These are phyloP conservation scores for Durusdinium trenchii DNA, from an alignment of 73 alveolate genomes.

Conservation along the genomic window DNA sequence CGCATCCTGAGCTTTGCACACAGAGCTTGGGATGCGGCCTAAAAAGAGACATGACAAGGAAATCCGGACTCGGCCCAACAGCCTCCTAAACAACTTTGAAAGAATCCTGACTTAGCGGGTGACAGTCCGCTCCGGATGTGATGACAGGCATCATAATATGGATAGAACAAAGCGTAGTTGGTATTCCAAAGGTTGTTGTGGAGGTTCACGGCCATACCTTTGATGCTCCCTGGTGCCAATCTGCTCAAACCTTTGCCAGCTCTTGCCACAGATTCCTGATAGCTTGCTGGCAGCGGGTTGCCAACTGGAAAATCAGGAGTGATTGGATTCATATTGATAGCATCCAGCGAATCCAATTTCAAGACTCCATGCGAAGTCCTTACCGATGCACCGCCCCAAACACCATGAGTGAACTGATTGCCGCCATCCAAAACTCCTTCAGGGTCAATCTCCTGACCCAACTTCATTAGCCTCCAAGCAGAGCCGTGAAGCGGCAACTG, in stretches of 20 bases:
- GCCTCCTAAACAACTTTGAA: no score
- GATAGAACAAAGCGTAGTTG: constrained; percentile 76
- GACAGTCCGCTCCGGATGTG: no score
- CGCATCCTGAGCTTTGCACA: no score
- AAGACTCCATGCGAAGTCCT: constrained; percentile 37
- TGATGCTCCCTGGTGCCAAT: constrained; percentile 55
- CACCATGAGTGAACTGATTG: constrained; percentile 67
- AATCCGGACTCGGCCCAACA: no score
- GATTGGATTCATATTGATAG: constrained; percentile 67
- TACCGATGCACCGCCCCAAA: constrained; percentile 57
- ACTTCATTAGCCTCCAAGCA: constrained; percentile 58
- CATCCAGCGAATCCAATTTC: constrained; percentile 67
- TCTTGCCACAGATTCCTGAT: constrained; percentile 34
- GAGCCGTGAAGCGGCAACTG: neutral
- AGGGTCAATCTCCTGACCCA: constrained; percentile 82
- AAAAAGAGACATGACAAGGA: no score
- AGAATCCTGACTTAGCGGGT: no score
- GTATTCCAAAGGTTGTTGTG: constrained; percentile 94
- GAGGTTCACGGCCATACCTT: constrained; percentile 89
- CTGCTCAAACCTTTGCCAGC: constrained; percentile 71
- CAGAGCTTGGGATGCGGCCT: no score
- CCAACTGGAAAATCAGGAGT: constrained; percentile 70
- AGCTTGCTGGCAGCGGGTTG: constrained; percentile 81
- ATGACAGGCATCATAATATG: constrained; percentile 38
- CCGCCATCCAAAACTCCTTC: constrained; percentile 93